Evolutionary conservation across 1,139 yeast genomes (phyloP).

Genomic region (Scheffersomyces segobiensis): DNA sequence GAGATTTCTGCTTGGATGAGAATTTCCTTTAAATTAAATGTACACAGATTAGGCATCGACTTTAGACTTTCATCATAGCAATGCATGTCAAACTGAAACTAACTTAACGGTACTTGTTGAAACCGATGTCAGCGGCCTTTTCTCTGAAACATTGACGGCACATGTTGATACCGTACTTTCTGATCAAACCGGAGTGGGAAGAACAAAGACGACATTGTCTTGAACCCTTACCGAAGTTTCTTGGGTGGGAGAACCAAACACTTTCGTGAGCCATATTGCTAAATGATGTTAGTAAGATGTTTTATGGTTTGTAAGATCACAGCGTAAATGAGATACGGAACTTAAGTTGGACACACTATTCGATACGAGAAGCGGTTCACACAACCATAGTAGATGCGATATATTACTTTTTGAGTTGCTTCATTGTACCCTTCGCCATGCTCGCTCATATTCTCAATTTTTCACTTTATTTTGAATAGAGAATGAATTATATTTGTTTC

Average conservation of each 20-base stretch:
- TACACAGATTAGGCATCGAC: slow-evolving; percentile 5
- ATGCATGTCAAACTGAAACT: not conserved
- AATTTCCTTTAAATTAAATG: slow-evolving; percentile 5
- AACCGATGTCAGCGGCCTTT: slow-evolving; percentile 98
- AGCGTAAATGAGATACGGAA: not conserved
- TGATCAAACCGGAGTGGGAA: slow-evolving; percentile 98
- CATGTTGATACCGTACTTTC: slow-evolving; percentile 99
- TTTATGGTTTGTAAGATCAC: not conserved
- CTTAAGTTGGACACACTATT: not conserved
- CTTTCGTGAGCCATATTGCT: slow-evolving; percentile 99
- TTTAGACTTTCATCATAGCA: not conserved
- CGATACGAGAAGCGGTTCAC: not conserved
- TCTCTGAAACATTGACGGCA: slow-evolving; percentile 99
- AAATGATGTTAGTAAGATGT: slow-evolving; percentile 13
- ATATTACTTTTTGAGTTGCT: not conserved
- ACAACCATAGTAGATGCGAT: not conserved
- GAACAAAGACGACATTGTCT: slow-evolving; percentile 99
- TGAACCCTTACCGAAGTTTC: slow-evolving; percentile 99
- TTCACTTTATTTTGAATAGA: not conserved
- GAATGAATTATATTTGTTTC: not conserved
- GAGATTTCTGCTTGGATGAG: not conserved
- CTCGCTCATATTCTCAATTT: not conserved
- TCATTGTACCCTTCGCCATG: not conserved
- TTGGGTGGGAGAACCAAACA: slow-evolving; percentile 99
- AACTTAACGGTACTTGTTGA: slow-evolving; percentile 95